Percentiles rank a stretch among this genome's conserved stretches.
Evolutionary conservation across 1,284 basidiomycete species (phyloP).

Genomic region (Fomitopsis betulina): DNA sequence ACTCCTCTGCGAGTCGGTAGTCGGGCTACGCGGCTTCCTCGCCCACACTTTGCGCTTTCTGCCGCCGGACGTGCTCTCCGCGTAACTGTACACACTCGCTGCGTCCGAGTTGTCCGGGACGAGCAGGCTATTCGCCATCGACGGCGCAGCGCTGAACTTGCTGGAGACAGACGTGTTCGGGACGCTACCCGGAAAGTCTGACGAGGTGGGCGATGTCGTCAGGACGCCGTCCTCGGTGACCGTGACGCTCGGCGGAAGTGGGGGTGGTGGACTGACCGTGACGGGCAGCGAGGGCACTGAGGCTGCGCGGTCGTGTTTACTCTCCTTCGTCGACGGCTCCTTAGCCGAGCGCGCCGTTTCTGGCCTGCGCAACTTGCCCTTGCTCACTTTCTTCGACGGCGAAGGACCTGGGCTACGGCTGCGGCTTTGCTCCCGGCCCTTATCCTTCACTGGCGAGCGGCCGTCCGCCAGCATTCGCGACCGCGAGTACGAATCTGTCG

Average conservation of each 20-base stretch:
- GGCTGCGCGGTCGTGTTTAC: conserved; percentile 19
- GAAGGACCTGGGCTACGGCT: conserved; percentile 14
- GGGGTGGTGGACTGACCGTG: neutral
- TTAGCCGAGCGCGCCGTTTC: conserved; percentile 7
- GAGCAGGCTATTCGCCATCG: conserved; percentile 20
- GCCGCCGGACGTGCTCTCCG: conserved; percentile 27
- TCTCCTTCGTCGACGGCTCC: conserved; percentile 4
- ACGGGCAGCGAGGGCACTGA: conserved; percentile 22
- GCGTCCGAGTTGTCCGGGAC: conserved; percentile 35
- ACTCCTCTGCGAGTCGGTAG: conserved; percentile 4
- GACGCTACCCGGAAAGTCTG: neutral
- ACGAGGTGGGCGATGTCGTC: conserved; percentile 1
- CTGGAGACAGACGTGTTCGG: conserved; percentile 19
- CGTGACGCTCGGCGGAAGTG: conserved; percentile 12
- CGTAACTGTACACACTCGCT: conserved; percentile 35
- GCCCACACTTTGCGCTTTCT: conserved; percentile 31
- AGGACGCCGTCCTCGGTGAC: conserved; percentile 19
- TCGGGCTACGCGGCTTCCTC: conserved; percentile 16
- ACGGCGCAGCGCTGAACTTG: conserved; percentile 23
- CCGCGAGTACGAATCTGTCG: neutral
- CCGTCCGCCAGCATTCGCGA: neutral
- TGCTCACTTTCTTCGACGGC: conserved; percentile 20
- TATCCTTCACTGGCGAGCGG: neutral
- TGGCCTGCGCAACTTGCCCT: conserved; percentile 23
- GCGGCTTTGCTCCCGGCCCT: conserved; percentile 3